Evolutionary conservation across 176 grass and related monocot species (phyloP).

Genomic region (Triticum aestivum): IWGSC_CS_RefSeq_v2.1 NC_057812.1:294706562-294707061

Average conservation of each 20-base stretch:
- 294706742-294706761: not conserved
- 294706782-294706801: not conserved
- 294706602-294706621: too few species aligned
- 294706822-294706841: not conserved
- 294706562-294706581: too few species aligned
- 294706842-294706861: not conserved
- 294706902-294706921: not conserved
- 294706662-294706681: too few species aligned
- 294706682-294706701: not conserved
- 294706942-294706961: not conserved
- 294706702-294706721: not conserved
- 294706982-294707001: constrained; percentile 35
- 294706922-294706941: not conserved
- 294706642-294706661: too few species aligned
- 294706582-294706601: too few species aligned
- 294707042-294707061: not conserved
- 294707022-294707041: too few species aligned
- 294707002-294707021: constrained; percentile 30
- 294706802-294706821: not conserved
- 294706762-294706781: not conserved
- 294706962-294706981: constrained; percentile 1
- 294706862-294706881: not conserved
- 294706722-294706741: not conserved
- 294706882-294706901: not conserved
- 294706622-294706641: too few species aligned